These are phyloP conservation scores for Ophiosphaerella narmari DNA, from an alignment of 2,329 filamentous ascomycete genomes.

Conservation along the genomic window DNA sequence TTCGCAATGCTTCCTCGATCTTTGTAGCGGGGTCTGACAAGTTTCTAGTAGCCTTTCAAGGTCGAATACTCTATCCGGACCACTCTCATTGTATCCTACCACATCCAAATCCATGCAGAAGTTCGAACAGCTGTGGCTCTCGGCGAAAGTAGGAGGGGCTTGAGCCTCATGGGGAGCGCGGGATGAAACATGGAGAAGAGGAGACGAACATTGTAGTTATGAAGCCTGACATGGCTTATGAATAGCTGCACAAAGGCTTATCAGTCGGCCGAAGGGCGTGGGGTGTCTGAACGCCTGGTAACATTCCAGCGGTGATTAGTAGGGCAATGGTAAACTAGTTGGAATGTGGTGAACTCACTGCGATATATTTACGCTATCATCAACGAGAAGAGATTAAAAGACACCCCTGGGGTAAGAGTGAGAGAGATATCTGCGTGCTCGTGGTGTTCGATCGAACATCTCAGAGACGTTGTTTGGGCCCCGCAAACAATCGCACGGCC, in stretches of 20 bases:
- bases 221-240: constrained; percentile 69
- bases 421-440: not conserved
- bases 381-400: too few species aligned
- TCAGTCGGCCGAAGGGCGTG: constrained; percentile 18
- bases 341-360: constrained; percentile 22
- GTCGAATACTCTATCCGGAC: constrained; percentile 12
- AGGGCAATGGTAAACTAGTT: constrained; percentile 20
- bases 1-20: constrained; percentile 33
- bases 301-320: constrained; percentile 42
- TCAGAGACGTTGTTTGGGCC: constrained; percentile 22
- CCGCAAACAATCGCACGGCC: constrained; percentile 27
- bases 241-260: constrained; percentile 21
- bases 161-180: constrained; percentile 38
- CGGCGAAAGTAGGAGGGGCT: constrained; percentile 49
- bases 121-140: constrained; percentile 49
- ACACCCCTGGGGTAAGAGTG: constrained; percentile 5
- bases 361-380: constrained; percentile 12
- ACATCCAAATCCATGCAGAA: constrained; percentile 22
- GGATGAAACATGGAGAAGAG: constrained; percentile 35
- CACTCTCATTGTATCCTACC: constrained; percentile 16
- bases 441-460: constrained; percentile 13
- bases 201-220: constrained; percentile 78
- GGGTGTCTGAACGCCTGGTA: constrained; percentile 12
- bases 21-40: constrained; percentile 41
- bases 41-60: constrained; percentile 27